Base-by-base conservation (phyloP, 2,329 filamentous ascomycete species). In the Stachybotrys chlorohalonatus region DNA sequence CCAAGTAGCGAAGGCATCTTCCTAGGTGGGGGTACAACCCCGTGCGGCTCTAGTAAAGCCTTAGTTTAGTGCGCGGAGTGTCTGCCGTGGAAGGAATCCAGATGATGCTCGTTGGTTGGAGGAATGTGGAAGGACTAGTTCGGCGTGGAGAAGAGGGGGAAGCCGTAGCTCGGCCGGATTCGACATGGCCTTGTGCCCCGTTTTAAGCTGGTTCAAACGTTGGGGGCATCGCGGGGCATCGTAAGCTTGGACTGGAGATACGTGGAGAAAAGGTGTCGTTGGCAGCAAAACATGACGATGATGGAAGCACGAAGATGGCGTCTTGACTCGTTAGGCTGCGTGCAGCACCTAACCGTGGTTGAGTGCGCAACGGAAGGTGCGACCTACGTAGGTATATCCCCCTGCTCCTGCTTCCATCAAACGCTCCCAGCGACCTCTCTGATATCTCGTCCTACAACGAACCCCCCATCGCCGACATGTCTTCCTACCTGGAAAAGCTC, bases 401-500 rank as follows among this genome's bases (percentile, higher is more conserved):
- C 2, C 24, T 24, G 24, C 24, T 24, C 24, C 24, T 24, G 24
- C 24, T 24, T 24, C 24, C 24, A 24, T 4, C 24, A 24, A 24
- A 24, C 24, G 24, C 24, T 4, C 24, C 24, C 24, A 24, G 24
- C 24, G 24, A 24, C 24, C 24, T 4, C 24, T 24, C 24, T 24
- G 24, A 24, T 24, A 2, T 24, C 24, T 24, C 24, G 24, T 24
- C 24, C 24, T 24, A 24, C 24, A 24, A 2, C 36, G 6, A 42
- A 9, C 36, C 6, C 13, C 36, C 9, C 30, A 51, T 24, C 24
- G 8, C 24, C 46, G 36, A 9, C 13, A 61, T 60, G 59, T 13
- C 55, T 6, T 57, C 48, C 31, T 57, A 56, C 24, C 24, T 61
- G 7, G 56, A 60, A 47, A 57, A 55, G 50, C 56, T 62, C 11